These are phyloP conservation scores for Exobasidium rhododendri DNA, from an alignment of 1,284 basidiomycete genomes.

Conservation along the genomic window DNA sequence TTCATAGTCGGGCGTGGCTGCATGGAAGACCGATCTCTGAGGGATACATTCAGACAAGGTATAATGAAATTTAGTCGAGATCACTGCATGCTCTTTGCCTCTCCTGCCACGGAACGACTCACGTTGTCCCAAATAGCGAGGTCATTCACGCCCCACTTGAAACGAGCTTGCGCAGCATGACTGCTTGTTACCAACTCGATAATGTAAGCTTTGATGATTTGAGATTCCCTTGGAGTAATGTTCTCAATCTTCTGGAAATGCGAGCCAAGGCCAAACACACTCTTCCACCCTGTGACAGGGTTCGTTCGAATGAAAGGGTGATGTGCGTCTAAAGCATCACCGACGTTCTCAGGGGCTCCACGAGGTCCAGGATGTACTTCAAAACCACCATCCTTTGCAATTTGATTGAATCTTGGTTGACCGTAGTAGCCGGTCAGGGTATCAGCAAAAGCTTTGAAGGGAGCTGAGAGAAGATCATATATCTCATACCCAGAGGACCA, in stretches of 20 bases:
- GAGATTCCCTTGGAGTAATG: neutral
- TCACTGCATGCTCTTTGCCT: constrained; percentile 52
- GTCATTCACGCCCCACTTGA: neutral
- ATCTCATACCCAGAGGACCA: constrained; percentile 63
- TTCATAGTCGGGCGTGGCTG: constrained; percentile 24
- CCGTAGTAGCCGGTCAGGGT: constrained; percentile 22
- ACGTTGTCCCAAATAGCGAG: constrained; percentile 4
- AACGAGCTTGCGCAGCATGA: constrained; percentile 3
- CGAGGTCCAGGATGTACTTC: constrained; percentile 38
- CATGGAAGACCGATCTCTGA: constrained; percentile 5
- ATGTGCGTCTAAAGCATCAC: constrained; percentile 62
- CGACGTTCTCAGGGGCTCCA: constrained; percentile 12
- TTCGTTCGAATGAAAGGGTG: constrained; percentile 58
- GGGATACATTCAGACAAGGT: constrained; percentile 22
- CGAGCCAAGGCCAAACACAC: constrained; percentile 61
- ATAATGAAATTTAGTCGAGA: constrained; percentile 29
- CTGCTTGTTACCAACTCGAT: neutral
- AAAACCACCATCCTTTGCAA: constrained; percentile 38
- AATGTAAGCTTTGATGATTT: constrained; percentile 5
- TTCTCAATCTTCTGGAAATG: constrained; percentile 9
- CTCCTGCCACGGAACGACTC: constrained; percentile 58
- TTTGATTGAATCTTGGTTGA: constrained; percentile 22
- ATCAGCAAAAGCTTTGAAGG: constrained; percentile 63
- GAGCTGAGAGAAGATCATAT: constrained; percentile 65
- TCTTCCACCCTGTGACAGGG: constrained; percentile 77